A percentile compares a stretch with the other conserved stretches of the same genome.
phyloP scores from a whole-genome alignment of 306 rosid species.

The Casuarina glauca region DNA sequence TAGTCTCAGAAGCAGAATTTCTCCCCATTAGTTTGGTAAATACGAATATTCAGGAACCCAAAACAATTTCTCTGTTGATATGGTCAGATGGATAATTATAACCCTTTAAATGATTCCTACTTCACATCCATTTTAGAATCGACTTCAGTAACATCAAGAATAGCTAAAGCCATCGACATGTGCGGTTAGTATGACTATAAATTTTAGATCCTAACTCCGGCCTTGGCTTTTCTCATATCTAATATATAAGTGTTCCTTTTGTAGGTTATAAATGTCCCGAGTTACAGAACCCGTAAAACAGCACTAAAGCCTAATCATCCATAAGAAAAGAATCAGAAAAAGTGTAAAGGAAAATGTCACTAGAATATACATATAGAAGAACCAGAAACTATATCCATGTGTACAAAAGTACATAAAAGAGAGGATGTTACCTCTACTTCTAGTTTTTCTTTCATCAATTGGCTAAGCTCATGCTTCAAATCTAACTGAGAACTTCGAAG shows the following conservation, averaged over 20 bases:
- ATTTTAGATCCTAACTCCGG: neutral
- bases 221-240: neutral
- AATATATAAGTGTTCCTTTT: neutral
- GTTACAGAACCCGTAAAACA: neutral
- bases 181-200: neutral
- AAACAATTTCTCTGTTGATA: neutral
- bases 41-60: neutral
- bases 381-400: neutral
- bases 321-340: neutral
- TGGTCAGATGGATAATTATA: neutral
- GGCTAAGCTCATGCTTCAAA: constrained; percentile 75
- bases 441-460: constrained; percentile 70
- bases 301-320: neutral
- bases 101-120: neutral
- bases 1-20: neutral
- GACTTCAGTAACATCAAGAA: neutral
- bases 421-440: constrained; percentile 65
- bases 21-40: neutral
- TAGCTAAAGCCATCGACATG: neutral
- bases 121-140: neutral
- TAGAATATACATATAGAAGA: neutral
- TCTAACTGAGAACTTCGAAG: constrained; percentile 76
- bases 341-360: neutral
- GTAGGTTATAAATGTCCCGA: neutral
- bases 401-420: neutral